A percentile compares a stretch with the other conserved stretches of the same genome.
Evolutionary conservation across 495 filamentous ascomycete species (phyloP).

Genomic region (Pyrenopolyporus hunteri): DNA sequence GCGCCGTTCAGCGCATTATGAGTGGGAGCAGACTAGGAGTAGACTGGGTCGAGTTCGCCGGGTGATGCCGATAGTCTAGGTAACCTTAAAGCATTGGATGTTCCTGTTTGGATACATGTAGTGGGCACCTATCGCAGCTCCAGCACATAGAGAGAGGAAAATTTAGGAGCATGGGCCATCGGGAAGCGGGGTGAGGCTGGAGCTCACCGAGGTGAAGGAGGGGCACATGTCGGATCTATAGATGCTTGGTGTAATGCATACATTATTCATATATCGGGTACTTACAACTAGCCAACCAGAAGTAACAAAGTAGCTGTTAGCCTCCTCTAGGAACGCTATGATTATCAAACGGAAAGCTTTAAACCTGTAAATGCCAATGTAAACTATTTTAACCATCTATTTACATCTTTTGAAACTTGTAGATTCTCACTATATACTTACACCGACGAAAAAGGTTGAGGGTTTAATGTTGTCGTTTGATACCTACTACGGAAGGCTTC

Average conservation of each 20-base stretch:
- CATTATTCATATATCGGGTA: not conserved
- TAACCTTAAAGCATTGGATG: not conserved
- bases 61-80: not conserved
- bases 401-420: too few relatives aligned
- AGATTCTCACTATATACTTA: too few relatives aligned
- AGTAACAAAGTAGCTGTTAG: not conserved
- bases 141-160: conserved; percentile 9
- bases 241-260: not conserved
- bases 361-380: too few relatives aligned
- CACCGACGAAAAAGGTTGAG: too few relatives aligned
- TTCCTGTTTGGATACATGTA: not conserved
- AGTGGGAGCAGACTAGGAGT: not conserved
- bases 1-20: conserved; percentile 13
- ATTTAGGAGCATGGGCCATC: conserved; percentile 26
- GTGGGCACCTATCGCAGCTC: conserved; percentile 13
- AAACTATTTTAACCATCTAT: too few relatives aligned
- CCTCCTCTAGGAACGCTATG: too few relatives aligned
- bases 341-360: too few relatives aligned
- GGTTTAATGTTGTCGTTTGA: too few relatives aligned
- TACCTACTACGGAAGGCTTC: too few relatives aligned
- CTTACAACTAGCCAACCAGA: not conserved
- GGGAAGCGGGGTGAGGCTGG: conserved; percentile 24
- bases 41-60: not conserved
- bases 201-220: conserved; percentile 30
- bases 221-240: too few relatives aligned